Percentiles rank a stretch among this genome's conserved stretches.
Conservation (phyloP, 441 rosid species). For the Eruca vesicaria region DNA sequence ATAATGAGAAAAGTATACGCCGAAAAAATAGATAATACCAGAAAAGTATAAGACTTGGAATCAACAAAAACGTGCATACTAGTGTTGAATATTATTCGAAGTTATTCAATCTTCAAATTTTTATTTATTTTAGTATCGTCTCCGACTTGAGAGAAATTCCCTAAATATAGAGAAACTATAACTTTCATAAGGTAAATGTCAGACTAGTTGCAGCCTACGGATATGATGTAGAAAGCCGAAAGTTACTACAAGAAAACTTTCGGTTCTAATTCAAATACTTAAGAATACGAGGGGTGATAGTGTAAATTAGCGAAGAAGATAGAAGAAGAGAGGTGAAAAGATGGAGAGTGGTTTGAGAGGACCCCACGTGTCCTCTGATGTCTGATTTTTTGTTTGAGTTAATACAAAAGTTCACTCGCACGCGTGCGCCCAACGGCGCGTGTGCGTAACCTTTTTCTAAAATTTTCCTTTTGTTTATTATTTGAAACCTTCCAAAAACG, state of each 20-base stretch:
- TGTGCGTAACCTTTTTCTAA: conserved; percentile 27
- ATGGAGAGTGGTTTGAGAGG: conserved; percentile 26
- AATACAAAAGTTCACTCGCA: conserved; percentile 26
- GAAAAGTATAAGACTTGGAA: not conserved
- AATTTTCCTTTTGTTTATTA: not conserved
- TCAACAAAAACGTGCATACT: conserved; percentile 29
- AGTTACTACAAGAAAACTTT: not conserved
- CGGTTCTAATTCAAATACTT: not conserved
- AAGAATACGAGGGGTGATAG: not conserved
- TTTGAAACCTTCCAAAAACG: conserved; percentile 10
- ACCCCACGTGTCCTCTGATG: conserved; percentile 35
- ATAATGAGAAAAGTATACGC: conserved; percentile 27
- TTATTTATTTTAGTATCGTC: not conserved
- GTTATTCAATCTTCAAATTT: not conserved
- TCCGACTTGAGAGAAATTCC: not conserved
- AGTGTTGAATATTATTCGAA: not conserved
- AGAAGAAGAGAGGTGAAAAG: conserved; percentile 11
- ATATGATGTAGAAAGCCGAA: not conserved
- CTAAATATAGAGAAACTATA: not conserved
- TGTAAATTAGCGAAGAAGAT: not conserved
- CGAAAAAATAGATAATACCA: conserved; percentile 4
- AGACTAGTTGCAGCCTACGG: not conserved
- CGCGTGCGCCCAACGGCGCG: conserved; percentile 39
- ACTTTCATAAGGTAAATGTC: not conserved
- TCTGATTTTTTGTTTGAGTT: conserved; percentile 1